Evolutionary conservation across 2,329 filamentous ascomycete species (phyloP).

Genomic region (Dothideomycetidae sp.): DNA sequence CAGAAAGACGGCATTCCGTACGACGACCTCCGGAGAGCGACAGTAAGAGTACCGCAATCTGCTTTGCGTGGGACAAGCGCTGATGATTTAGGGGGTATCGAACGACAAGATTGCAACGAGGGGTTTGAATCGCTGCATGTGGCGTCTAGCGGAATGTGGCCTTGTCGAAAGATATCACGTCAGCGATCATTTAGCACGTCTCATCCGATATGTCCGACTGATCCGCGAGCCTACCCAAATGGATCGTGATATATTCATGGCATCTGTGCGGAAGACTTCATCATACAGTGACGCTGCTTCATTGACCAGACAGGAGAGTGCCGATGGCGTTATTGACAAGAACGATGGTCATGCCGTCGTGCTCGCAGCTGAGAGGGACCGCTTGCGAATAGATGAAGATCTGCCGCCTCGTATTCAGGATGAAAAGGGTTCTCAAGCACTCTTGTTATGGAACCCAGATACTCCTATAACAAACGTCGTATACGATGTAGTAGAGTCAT

Average conservation of each 20-base stretch:
- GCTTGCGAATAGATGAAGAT: too few species aligned
- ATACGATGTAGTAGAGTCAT: conserved; percentile 33
- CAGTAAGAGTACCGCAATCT: conserved; percentile 21
- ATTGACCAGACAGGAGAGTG: too few species aligned
- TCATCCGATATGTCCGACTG: conserved; percentile 26
- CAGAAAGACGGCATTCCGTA: conserved; percentile 37
- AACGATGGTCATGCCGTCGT: conserved; percentile 8
- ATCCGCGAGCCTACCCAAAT: conserved; percentile 24
- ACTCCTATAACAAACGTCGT: conserved; percentile 38
- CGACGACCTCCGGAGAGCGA: conserved; percentile 36
- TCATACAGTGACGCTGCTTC: neutral
- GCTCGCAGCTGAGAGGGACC: neutral
- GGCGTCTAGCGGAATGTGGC: conserved; percentile 27
- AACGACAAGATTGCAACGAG: conserved; percentile 25
- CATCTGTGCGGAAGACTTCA: conserved; percentile 6
- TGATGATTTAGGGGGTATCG: conserved; percentile 14
- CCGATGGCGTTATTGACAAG: conserved; percentile 14
- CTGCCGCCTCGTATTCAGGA: too few species aligned
- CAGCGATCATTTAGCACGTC: conserved; percentile 9
- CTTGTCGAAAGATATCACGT: conserved; percentile 20
- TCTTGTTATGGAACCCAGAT: conserved; percentile 44
- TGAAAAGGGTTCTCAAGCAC: too few species aligned
- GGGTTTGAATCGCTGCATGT: conserved; percentile 25
- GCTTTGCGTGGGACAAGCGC: conserved; percentile 18
- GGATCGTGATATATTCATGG: conserved; percentile 17